Evolutionary conservation across 768 basidiomycete genomes (phyloP), one percentile per base, ranked within the genome.

Genomic region (Rickenella mellea): DNA sequence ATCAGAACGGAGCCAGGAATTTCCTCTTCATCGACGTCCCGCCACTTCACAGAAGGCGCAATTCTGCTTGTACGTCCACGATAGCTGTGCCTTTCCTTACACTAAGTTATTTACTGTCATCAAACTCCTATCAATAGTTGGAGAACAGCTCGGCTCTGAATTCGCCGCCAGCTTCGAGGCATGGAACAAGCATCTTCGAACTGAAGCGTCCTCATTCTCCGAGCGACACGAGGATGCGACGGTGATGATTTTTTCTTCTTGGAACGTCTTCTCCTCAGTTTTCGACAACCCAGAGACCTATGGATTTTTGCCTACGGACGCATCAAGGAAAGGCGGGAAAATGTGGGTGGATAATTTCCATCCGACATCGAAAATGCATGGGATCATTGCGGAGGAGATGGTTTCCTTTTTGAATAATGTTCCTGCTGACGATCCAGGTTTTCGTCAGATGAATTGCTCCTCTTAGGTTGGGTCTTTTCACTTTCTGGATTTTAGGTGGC

Each of bases 261-360:
- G 64, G 46, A 57, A 62, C 3, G 55, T 62, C 0, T 78, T 80
- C 55, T 63, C 56, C 15, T 57, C 55, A 14, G 51, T 79, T 10
- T 57, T 79, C 14, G 69, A 77, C 42, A 51, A 74, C 42, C 73
- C 71, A 1, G 46, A 48, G 6, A 43, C 45, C 0, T 62, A 69
- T 45, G 70, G 69, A 0, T 71, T 77, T 42, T 14, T 45, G 1
- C 41, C 40, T 6, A 48, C 49, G 15, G 66, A 74, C 45, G 49
- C 56, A 2, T 36, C 49, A 4, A 62, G 56, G 40, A 35, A 47
- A 1, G 61, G 57, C 2, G 71, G 74, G 6, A 50, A 47, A 1
- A 62, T 77, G 8, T 79, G 75, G 76, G 51, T 62, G 12, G 78
- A 78, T 50, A 54, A 62, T 17, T 46, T 79, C 29, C 77, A 79